Conservation (phyloP, 1,139 yeast genomes). For the Magnusiomyces ingens region DNA sequence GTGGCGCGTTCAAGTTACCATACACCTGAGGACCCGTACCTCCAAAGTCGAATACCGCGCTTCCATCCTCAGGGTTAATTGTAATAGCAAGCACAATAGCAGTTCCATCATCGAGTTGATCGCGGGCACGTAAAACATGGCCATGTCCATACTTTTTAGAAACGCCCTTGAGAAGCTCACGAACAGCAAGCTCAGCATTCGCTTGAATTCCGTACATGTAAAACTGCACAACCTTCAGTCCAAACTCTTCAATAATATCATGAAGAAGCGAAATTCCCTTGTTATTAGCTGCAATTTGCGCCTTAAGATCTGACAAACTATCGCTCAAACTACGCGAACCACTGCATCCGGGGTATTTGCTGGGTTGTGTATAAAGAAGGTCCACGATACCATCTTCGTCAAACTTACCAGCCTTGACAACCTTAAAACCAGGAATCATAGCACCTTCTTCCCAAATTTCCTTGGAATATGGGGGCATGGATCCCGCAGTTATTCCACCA, state of each 20-base stretch:
- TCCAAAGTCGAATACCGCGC: constrained; percentile 49
- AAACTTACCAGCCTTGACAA: constrained; percentile 50
- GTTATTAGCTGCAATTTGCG: constrained; percentile 62
- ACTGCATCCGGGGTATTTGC: constrained; percentile 49
- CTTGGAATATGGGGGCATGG: constrained; percentile 58
- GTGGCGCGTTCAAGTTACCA: constrained; percentile 59
- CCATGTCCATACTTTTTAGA: constrained; percentile 23
- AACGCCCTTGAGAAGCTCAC: constrained; percentile 38
- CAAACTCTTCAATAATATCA: constrained; percentile 45
- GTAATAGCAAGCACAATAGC: constrained; percentile 42
- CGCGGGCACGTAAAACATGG: constrained; percentile 38
- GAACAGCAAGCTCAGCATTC: constrained; percentile 52
- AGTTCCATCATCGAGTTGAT: constrained; percentile 59
- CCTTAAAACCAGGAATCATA: constrained; percentile 47
- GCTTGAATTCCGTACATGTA: constrained; percentile 58
- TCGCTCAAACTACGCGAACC: constrained; percentile 56
- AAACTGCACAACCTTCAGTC: constrained; percentile 44
- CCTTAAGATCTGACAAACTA: constrained; percentile 56
- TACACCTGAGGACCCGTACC: constrained; percentile 58
- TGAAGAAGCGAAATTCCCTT: constrained; percentile 50
- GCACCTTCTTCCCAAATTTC: constrained; percentile 63
- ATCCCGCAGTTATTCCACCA: constrained; percentile 61
- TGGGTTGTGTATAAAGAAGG: constrained; percentile 46
- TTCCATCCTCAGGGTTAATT: constrained; percentile 40
- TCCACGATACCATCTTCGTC: constrained; percentile 46